phyloP scores from a whole-genome alignment of 208 protist genomes.

The Crithidia fasciculata region DNA sequence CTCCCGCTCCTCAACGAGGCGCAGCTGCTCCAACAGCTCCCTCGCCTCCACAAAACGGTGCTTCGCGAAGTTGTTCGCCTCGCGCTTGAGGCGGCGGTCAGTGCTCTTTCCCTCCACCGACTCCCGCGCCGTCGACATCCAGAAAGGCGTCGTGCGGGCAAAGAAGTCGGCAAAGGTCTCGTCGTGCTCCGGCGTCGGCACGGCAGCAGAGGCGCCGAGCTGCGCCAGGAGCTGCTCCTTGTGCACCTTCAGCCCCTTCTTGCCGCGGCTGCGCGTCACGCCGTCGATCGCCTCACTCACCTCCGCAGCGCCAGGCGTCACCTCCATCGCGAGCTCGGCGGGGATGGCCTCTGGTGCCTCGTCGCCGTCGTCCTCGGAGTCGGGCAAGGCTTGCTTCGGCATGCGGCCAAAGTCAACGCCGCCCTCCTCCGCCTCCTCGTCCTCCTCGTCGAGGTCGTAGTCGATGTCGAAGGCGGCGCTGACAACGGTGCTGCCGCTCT shows the following conservation, averaged over 20 bases:
- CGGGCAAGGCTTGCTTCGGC: slow-evolving; percentile 28
- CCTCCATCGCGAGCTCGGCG: slow-evolving; percentile 66
- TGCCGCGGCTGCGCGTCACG: slow-evolving; percentile 64
- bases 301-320: slow-evolving; percentile 50
- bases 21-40: slow-evolving; percentile 77
- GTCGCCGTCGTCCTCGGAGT: slow-evolving; percentile 62
- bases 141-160: slow-evolving; percentile 65
- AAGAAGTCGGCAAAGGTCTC: slow-evolving; percentile 73
- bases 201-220: slow-evolving; percentile 57
- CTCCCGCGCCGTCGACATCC: slow-evolving; percentile 69
- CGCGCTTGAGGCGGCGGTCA: slow-evolving; percentile 28
- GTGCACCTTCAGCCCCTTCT: slow-evolving; percentile 88
- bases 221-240: slow-evolving; percentile 87
- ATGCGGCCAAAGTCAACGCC: slow-evolving; percentile 29
- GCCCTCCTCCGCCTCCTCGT: slow-evolving; percentile 59
- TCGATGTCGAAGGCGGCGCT: slow-evolving; percentile 81
- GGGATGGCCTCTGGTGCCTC: slow-evolving; percentile 78
- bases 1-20: slow-evolving; percentile 84
- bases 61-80: slow-evolving; percentile 60
- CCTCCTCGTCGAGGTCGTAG: slow-evolving; percentile 74
- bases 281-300: slow-evolving; percentile 42
- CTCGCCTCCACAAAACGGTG: slow-evolving; percentile 72
- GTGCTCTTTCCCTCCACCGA: slow-evolving; percentile 38
- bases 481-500: slow-evolving; percentile 87
- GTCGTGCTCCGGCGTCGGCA: slow-evolving; percentile 69